Evolutionary conservation across 371 early-diverging fungal genomes (phyloP).

Genomic region (Apophysomyces trapeziformis): DNA sequence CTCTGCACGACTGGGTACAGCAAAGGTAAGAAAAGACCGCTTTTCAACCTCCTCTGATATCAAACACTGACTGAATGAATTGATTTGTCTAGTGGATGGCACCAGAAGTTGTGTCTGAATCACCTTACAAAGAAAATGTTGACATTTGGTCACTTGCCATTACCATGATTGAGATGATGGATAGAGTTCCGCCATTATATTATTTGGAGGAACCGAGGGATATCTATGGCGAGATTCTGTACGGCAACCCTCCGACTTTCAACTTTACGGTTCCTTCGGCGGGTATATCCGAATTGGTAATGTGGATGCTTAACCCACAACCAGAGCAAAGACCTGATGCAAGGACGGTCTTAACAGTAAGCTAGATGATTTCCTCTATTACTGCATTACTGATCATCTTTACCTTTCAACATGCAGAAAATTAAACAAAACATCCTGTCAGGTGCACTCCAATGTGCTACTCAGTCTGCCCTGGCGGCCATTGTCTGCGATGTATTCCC

Average conservation of each 20-base stretch:
- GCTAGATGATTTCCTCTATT: not conserved
- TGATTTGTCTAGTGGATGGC: conserved; percentile 50
- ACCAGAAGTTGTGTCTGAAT: conserved; percentile 51
- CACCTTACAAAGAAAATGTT: conserved; percentile 47
- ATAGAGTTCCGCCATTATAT: conserved; percentile 57
- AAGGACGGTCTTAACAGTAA: conserved; percentile 42
- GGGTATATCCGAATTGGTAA: conserved; percentile 33
- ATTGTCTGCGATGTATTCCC: conserved; percentile 54
- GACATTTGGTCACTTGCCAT: conserved; percentile 59
- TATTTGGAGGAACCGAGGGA: conserved; percentile 45
- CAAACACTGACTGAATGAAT: no score
- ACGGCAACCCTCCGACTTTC: conserved; percentile 46
- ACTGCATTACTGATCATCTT: not conserved
- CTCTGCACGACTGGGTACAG: conserved; percentile 44
- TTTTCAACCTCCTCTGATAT: no score
- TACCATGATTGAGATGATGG: conserved; percentile 60
- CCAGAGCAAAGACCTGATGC: conserved; percentile 42
- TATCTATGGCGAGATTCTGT: conserved; percentile 50
- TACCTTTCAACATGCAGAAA: conserved; percentile 18
- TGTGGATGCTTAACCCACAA: conserved; percentile 49
- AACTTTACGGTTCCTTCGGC: conserved; percentile 44
- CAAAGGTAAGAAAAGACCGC: conserved; percentile 32
- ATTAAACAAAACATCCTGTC: conserved; percentile 32
- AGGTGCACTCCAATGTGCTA: conserved; percentile 40
- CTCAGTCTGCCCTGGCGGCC: conserved; percentile 41